A percentile compares a stretch with the other conserved stretches of the same genome.
phyloP scores from a whole-genome alignment of 2,329 filamentous ascomycete genomes.

The Ophiostoma australiae region DNA sequence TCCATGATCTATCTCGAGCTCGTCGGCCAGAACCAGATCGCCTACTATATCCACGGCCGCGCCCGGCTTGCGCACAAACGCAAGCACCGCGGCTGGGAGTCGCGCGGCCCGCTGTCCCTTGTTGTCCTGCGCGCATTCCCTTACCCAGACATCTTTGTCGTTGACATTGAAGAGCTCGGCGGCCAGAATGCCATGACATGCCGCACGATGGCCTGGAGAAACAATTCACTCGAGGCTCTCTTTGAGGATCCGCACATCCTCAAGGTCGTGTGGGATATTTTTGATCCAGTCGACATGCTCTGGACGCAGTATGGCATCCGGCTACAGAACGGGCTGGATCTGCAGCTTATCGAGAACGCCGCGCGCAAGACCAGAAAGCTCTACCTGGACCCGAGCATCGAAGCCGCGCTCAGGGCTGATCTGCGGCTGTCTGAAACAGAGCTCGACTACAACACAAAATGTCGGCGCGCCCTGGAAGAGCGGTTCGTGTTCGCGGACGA shows the following conservation, averaged over 20 bases:
- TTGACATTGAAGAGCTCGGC: constrained; percentile 30
- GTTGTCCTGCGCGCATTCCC: constrained; percentile 27
- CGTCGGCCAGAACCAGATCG: constrained; percentile 13
- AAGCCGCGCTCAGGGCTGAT: constrained; percentile 23
- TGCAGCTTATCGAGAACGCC: constrained; percentile 34
- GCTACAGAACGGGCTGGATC: constrained; percentile 30
- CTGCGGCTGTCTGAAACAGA: constrained; percentile 3
- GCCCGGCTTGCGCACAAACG: neutral
- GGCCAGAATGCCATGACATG: constrained; percentile 26
- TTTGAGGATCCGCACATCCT: constrained; percentile 26
- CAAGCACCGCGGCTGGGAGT: constrained; percentile 19
- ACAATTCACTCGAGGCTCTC: constrained; percentile 25
- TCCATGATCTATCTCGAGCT: constrained; percentile 6
- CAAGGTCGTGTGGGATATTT: constrained; percentile 32
- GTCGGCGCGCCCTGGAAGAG: constrained; percentile 28
- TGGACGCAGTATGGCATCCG: constrained; percentile 28
- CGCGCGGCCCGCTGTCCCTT: constrained; percentile 28
- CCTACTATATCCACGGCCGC: constrained; percentile 29
- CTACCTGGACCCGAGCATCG: constrained; percentile 18
- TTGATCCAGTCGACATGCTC: constrained; percentile 32
- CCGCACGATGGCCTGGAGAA: neutral
- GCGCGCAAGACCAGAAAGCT: constrained; percentile 26
- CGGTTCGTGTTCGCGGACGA: constrained; percentile 44
- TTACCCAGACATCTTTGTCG: constrained; percentile 18
- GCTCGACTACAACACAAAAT: constrained; percentile 35